Percentiles rank a stretch among this genome's conserved stretches.
Conservation (phyloP, 805 yeast genomes). For the Yarrowia deformans region DNA sequence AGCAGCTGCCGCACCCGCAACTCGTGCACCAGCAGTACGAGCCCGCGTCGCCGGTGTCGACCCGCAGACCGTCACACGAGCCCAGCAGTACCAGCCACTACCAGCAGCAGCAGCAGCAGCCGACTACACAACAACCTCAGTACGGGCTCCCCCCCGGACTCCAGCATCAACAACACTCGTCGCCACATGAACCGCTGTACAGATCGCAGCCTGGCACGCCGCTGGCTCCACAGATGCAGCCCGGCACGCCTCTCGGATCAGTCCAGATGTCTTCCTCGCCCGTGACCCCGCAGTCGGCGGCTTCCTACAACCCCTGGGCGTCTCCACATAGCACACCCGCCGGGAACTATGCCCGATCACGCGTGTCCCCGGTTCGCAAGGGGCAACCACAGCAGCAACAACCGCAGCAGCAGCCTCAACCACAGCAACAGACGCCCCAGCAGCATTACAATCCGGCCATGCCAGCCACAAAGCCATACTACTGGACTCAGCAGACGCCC, state of each 20-base stretch:
- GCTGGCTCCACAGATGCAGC: conserved; percentile 20
- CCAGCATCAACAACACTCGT: conserved; percentile 12
- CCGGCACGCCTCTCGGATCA: conserved; percentile 14
- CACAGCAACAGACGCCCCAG: not conserved
- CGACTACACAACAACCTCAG: not conserved
- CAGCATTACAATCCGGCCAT: conserved; percentile 32
- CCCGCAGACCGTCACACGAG: conserved; percentile 4
- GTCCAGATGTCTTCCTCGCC: conserved; percentile 30
- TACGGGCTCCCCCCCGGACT: conserved; percentile 27
- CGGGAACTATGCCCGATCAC: not conserved
- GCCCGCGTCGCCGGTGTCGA: conserved; percentile 5
- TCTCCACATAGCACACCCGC: conserved; percentile 17
- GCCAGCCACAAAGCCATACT: conserved; percentile 20
- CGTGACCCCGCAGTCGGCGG: conserved; percentile 15
- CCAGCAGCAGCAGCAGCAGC: no score
- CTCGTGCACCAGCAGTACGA: conserved; percentile 24
- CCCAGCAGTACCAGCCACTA: not conserved
- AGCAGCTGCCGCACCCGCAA: conserved; percentile 26
- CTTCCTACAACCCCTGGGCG: conserved; percentile 28
- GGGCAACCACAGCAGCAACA: not conserved
- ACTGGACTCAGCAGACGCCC: conserved; percentile 11
- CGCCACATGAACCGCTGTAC: conserved; percentile 21
- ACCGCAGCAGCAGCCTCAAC: not conserved
- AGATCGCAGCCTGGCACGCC: conserved; percentile 24
- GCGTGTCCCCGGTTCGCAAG: conserved; percentile 4